Conservation (phyloP, 2,329 filamentous ascomycete species). For the Ophiostoma ips region DNA sequence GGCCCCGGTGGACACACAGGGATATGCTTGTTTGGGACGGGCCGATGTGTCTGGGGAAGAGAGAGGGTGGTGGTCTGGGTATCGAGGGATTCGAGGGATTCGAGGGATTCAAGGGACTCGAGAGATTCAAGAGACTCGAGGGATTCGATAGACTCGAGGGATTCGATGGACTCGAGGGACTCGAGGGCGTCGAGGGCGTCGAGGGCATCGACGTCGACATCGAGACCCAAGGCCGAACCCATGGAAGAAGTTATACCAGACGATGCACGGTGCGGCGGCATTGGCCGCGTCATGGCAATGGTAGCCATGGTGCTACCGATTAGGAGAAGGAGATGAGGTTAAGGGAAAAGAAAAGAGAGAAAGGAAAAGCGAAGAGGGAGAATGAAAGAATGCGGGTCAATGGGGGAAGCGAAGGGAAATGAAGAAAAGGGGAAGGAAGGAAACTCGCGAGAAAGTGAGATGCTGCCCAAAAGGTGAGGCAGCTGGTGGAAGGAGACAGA, state of each 20-base stretch:
- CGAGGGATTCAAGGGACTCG: too few relatives aligned
- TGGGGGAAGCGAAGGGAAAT: too few relatives aligned
- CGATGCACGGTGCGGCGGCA: slow-evolving; percentile 21
- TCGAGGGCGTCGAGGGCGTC: slow-evolving; percentile 12
- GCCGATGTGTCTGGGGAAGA: slow-evolving; percentile 18
- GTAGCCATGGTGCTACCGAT: slow-evolving; percentile 33
- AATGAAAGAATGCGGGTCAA: neutral
- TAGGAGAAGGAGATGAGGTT: neutral
- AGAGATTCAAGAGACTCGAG: too few relatives aligned
- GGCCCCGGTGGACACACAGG: slow-evolving; percentile 80
- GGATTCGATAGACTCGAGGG: slow-evolving; percentile 15
- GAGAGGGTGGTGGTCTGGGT: slow-evolving; percentile 16
- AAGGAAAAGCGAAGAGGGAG: neutral
- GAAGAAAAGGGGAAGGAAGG: too few relatives aligned
- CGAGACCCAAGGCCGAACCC: slow-evolving; percentile 22
- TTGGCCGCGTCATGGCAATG: slow-evolving; percentile 32
- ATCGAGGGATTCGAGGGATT: slow-evolving; percentile 12
- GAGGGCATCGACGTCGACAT: slow-evolving; percentile 20
- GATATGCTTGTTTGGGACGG: slow-evolving; percentile 79
- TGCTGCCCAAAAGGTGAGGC: too few relatives aligned
- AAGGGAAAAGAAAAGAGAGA: neutral
- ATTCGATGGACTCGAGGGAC: too few relatives aligned
- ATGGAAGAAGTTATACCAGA: slow-evolving; percentile 20
- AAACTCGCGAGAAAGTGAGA: too few relatives aligned
- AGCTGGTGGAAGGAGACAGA: too few relatives aligned